A percentile compares a stretch with the other conserved stretches of the same genome.
phyloP scores from a whole-genome alignment of 345 rosid genomes.

The Salix viminalis region DNA sequence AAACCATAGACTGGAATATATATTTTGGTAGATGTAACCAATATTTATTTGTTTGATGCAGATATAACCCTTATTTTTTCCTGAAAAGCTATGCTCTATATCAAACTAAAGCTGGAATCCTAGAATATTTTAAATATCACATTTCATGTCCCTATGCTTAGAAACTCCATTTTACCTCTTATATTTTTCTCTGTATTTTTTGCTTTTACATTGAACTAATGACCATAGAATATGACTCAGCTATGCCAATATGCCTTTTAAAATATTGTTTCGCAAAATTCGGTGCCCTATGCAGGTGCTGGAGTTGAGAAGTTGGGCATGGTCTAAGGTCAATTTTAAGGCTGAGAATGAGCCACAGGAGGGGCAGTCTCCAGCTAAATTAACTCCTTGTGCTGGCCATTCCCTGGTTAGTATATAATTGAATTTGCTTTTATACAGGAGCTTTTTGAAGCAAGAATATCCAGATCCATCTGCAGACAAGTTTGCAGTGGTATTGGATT shows the following conservation, averaged over 20 bases:
- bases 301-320: conserved; percentile 91
- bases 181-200: background rate
- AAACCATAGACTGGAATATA: background rate
- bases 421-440: conserved; percentile 10
- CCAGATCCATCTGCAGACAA: conserved; percentile 13
- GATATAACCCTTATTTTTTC: background rate
- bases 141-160: background rate
- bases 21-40: background rate
- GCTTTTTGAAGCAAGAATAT: conserved; percentile 15
- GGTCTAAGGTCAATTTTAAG: conserved; percentile 87
- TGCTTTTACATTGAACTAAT: background rate
- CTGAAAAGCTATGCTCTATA: background rate
- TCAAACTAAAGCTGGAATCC: too few relatives aligned
- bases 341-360: conserved; percentile 50
- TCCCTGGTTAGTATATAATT: conserved; percentile 65
- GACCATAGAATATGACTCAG: background rate
- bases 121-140: background rate
- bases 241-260: background rate
- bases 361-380: conserved; percentile 39
- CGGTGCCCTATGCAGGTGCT: conserved; percentile 57
- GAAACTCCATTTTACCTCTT: background rate
- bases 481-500: conserved; percentile 18
- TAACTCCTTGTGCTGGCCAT: conserved; percentile 94
- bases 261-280: conserved; percentile 19
- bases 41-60: background rate